Percentiles rank a stretch among this genome's conserved stretches.
Conservation (phyloP, 768 basidiomycete genomes). For the Leccinellum rugosiceps region DNA sequence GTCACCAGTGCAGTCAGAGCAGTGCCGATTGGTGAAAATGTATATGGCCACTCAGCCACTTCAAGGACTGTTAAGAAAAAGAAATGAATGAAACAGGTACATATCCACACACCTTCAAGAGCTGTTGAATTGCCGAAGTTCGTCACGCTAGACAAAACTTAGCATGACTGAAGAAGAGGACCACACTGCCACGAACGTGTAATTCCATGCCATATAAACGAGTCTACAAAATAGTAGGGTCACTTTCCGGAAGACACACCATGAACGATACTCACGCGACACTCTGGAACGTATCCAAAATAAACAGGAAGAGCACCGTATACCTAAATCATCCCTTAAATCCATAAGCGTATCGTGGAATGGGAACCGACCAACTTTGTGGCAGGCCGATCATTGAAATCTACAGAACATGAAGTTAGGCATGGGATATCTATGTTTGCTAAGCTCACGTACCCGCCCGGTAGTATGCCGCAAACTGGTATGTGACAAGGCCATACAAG, state of each 20-base stretch:
- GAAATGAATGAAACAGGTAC: background rate
- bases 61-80: background rate
- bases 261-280: background rate
- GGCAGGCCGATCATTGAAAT: background rate
- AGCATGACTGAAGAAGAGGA: background rate
- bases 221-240: background rate
- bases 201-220: constrained; percentile 18
- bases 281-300: background rate
- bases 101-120: background rate
- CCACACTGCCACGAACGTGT: constrained; percentile 5
- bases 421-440: background rate
- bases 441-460: background rate
- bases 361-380: background rate
- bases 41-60: constrained; percentile 48
- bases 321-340: background rate
- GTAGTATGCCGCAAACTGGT: background rate
- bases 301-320: background rate
- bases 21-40: constrained; percentile 48
- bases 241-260: no score
- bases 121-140: background rate
- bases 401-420: background rate
- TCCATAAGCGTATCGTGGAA: background rate
- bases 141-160: background rate
- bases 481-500: background rate
- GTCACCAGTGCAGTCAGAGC: constrained; percentile 47